Conservation (phyloP, 1,284 basidiomycete genomes). For the Microbotryum violaceum region DNA sequence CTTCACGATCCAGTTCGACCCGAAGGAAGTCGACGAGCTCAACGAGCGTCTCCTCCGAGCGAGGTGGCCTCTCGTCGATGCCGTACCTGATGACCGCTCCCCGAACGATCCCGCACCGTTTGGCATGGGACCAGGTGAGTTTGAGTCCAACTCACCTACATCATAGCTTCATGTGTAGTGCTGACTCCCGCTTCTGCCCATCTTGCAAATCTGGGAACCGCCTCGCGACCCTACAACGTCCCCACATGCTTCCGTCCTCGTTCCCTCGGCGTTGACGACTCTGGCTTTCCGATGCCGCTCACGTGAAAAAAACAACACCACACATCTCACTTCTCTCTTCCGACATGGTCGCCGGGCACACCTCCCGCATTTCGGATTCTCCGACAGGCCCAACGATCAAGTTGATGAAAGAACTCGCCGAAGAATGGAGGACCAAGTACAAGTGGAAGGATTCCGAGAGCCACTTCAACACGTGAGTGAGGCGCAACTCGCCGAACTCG, state of each 20-base stretch:
- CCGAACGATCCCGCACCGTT: not conserved
- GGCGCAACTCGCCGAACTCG: not conserved
- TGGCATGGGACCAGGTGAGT: conserved; percentile 11
- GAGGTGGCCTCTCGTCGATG: conserved; percentile 16
- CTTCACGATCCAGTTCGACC: conserved; percentile 11
- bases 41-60: conserved; percentile 8
- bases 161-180: no score
- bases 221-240: not conserved
- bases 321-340: not conserved
- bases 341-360: not conserved
- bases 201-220: no score
- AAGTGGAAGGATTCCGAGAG: conserved; percentile 4
- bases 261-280: not conserved
- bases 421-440: conserved; percentile 6
- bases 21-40: conserved; percentile 6
- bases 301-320: no score
- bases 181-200: no score
- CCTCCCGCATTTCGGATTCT: not conserved
- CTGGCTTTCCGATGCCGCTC: not conserved
- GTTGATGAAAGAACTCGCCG: conserved; percentile 20
- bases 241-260: not conserved
- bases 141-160: not conserved
- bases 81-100: conserved; percentile 2
- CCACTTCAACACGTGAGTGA: conserved; percentile 13
- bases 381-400: conserved; percentile 9